Conservation (phyloP, 2,329 filamentous ascomycete genomes). For the Sarocladiaceae sp. region DNA sequence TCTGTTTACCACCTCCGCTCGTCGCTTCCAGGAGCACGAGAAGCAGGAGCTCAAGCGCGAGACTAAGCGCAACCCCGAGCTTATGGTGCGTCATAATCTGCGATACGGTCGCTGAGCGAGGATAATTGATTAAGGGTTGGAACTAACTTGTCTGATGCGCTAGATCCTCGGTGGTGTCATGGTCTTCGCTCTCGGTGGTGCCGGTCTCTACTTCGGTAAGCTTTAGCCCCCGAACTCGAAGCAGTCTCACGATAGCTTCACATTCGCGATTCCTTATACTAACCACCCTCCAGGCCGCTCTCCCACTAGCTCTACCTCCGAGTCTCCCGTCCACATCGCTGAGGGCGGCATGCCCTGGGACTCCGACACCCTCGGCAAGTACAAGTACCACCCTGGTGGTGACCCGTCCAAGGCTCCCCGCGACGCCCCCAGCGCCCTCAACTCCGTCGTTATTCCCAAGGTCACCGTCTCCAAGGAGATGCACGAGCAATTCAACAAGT, state of each 20-base stretch:
- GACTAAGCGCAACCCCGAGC: constrained; percentile 50
- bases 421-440: constrained; percentile 91
- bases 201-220: constrained; percentile 84
- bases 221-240: constrained; percentile 9
- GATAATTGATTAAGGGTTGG: constrained; percentile 10
- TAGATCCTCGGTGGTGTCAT: constrained; percentile 91
- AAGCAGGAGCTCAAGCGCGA: constrained; percentile 51
- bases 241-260: constrained; percentile 12
- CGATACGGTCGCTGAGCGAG: constrained; percentile 1
- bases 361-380: constrained; percentile 59
- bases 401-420: constrained; percentile 70
- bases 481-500: constrained; percentile 99
- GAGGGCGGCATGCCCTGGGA: constrained; percentile 90
- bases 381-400: constrained; percentile 81
- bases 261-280: not conserved
- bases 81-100: constrained; percentile 37
- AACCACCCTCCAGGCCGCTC: constrained; percentile 53
- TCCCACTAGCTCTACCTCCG: constrained; percentile 80
- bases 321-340: constrained; percentile 64
- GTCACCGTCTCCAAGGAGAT: constrained; percentile 89
- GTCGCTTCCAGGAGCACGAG: constrained; percentile 42
- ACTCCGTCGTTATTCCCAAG: constrained; percentile 90
- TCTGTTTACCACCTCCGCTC: constrained; percentile 50
- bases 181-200: constrained; percentile 80
- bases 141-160: constrained; percentile 15